Conservation (phyloP, 441 rosid species). For the Brassica balearica region DNA sequence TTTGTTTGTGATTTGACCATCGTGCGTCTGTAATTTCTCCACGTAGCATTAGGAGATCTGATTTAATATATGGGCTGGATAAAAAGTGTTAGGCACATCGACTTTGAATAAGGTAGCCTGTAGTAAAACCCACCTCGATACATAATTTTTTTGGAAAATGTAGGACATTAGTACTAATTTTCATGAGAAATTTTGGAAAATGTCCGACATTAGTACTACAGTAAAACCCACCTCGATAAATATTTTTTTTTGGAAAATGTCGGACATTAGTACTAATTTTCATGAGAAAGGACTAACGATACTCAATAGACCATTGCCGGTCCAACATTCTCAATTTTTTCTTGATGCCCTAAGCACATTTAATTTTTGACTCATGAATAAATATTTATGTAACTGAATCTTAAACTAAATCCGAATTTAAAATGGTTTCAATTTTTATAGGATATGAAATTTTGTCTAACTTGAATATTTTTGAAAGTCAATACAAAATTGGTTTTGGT, state of each 20-base stretch:
- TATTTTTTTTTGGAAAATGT: background rate
- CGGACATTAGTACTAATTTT: background rate
- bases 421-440: too few species aligned
- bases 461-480: too few species aligned
- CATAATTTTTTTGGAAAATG: background rate
- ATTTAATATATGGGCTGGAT: background rate
- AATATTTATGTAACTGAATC: background rate
- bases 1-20: background rate
- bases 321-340: too few species aligned
- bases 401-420: background rate
- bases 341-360: too few species aligned
- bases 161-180: background rate
- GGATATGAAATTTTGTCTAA: too few species aligned
- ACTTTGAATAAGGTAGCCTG: background rate
- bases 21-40: slow-evolving; percentile 15
- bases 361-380: too few species aligned
- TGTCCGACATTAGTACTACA: background rate
- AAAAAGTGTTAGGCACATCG: background rate
- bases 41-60: slow-evolving; percentile 3
- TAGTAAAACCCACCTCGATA: background rate
- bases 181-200: background rate
- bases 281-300: background rate
- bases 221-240: too few species aligned
- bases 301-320: background rate
- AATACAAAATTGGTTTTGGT: too few species aligned